Evolutionary conservation across 352 stramenopile genomes (phyloP).

Genomic region (Phytophthora pinifolia): DNA sequence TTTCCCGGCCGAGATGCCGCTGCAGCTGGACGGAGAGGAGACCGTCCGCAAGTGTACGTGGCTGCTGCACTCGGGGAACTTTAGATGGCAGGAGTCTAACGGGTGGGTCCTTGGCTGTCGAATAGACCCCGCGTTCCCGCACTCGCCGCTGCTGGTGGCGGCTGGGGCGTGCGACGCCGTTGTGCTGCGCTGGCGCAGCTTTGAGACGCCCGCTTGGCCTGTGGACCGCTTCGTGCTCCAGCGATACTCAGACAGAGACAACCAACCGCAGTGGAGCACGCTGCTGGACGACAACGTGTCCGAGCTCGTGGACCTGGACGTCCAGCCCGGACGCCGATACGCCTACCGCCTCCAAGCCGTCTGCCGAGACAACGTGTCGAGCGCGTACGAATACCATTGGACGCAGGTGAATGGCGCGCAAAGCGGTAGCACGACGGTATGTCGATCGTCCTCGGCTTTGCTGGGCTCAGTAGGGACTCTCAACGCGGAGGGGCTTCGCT

Average conservation of each 20-base stretch:
- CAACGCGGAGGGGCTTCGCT: constrained; percentile 40
- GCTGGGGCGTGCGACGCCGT: constrained; percentile 42
- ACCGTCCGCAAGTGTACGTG: constrained; percentile 30
- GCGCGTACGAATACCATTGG: constrained; percentile 50
- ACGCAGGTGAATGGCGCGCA: constrained; percentile 13
- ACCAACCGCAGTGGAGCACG: constrained; percentile 39
- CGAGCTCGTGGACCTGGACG: constrained; percentile 33
- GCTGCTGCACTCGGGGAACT: background rate
- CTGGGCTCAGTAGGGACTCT: constrained; percentile 21
- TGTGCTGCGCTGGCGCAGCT: constrained; percentile 46
- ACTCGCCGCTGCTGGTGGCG: constrained; percentile 47
- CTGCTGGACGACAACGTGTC: constrained; percentile 41
- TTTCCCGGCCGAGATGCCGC: constrained; percentile 33
- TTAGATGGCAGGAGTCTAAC: background rate
- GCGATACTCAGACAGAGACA: constrained; percentile 37
- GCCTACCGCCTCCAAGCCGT: constrained; percentile 47
- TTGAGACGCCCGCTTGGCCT: constrained; percentile 44
- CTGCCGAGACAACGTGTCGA: constrained; percentile 35
- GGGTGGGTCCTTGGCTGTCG: background rate
- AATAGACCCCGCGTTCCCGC: constrained; percentile 44
- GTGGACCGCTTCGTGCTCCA: constrained; percentile 47
- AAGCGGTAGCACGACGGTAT: constrained; percentile 4
- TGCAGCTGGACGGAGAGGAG: constrained; percentile 25
- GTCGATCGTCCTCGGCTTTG: constrained; percentile 16
- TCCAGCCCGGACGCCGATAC: constrained; percentile 37